Evolutionary conservation across 306 rosid species (phyloP).

Genomic region (Lathyrus oleraceus): DNA sequence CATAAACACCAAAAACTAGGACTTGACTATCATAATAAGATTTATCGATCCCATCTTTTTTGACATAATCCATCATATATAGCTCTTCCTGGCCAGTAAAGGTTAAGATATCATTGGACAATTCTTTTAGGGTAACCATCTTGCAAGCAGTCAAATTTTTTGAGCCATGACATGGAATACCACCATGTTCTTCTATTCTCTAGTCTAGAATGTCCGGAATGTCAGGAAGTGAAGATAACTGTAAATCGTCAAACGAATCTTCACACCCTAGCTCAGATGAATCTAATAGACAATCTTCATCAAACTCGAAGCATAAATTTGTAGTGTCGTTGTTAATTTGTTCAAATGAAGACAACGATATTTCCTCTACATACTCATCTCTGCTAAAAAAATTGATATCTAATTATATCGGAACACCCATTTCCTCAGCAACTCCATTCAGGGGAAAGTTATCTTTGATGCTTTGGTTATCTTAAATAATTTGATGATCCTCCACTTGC

Average conservation of each 20-base stretch:
- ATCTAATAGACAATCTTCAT: no score
- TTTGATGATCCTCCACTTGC: slow-evolving; percentile 49
- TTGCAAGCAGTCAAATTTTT: slow-evolving; percentile 45
- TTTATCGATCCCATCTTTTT: slow-evolving; percentile 66
- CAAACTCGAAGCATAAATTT: no score
- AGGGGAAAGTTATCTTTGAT: slow-evolving; percentile 46
- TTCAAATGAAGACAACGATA: slow-evolving; percentile 5
- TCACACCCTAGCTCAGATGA: slow-evolving; percentile 2
- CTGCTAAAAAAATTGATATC: slow-evolving; percentile 47
- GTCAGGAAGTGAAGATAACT: slow-evolving; percentile 66
- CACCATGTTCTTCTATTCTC: slow-evolving; percentile 52
- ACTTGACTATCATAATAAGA: slow-evolving; percentile 78
- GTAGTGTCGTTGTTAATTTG: no score
- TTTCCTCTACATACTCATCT: slow-evolving; percentile 43
- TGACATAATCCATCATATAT: slow-evolving; percentile 58
- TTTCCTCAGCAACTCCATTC: slow-evolving; percentile 44
- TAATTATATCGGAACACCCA: slow-evolving; percentile 46
- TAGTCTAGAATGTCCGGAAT: slow-evolving; percentile 59
- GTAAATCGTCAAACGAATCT: slow-evolving; percentile 60
- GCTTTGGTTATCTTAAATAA: no score
- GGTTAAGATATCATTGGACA: slow-evolving; percentile 77
- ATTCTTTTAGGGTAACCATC: slow-evolving; percentile 66
- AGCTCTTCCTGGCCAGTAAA: slow-evolving; percentile 83
- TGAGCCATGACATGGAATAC: slow-evolving; percentile 46
- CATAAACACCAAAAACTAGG: no score